Percentiles rank a stretch among this genome's conserved stretches.
Evolutionary conservation across 108 stramenopile genomes (phyloP).

Genomic region (Parietichytrium sp.): DNA sequence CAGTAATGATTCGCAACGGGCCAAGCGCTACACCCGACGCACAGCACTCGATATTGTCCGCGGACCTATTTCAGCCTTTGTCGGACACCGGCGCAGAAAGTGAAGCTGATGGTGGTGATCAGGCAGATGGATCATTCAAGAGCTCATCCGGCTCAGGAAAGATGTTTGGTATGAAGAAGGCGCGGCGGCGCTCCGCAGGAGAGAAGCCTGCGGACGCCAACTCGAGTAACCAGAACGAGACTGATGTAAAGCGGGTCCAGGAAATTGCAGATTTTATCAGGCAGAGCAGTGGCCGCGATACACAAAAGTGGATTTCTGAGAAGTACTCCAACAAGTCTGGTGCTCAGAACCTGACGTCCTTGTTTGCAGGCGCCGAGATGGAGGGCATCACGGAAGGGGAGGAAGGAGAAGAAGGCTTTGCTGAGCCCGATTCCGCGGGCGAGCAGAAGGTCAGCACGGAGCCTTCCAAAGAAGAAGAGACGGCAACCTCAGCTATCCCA

Average conservation of each 20-base stretch:
- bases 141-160: no score
- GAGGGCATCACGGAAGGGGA: constrained; percentile 45
- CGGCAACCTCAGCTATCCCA: background rate
- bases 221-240: no score
- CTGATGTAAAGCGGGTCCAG: background rate
- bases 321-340: background rate
- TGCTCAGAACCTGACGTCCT: background rate
- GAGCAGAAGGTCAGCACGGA: constrained; percentile 28
- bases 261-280: background rate
- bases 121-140: no score
- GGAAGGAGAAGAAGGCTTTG: constrained; percentile 47
- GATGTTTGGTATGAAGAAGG: no score
- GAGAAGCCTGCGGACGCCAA: no score
- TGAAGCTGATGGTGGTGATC: no score
- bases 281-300: background rate
- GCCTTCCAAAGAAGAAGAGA: background rate
- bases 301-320: background rate
- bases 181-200: no score
- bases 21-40: background rate
- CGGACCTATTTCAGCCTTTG: constrained; percentile 9
- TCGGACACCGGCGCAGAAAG: no score
- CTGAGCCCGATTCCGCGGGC: no score
- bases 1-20: background rate
- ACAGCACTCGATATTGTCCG: constrained; percentile 5
- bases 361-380: constrained; percentile 47